phyloP scores from a whole-genome alignment of 1,139 yeast species.

The Arxiozyma bovina region DNA sequence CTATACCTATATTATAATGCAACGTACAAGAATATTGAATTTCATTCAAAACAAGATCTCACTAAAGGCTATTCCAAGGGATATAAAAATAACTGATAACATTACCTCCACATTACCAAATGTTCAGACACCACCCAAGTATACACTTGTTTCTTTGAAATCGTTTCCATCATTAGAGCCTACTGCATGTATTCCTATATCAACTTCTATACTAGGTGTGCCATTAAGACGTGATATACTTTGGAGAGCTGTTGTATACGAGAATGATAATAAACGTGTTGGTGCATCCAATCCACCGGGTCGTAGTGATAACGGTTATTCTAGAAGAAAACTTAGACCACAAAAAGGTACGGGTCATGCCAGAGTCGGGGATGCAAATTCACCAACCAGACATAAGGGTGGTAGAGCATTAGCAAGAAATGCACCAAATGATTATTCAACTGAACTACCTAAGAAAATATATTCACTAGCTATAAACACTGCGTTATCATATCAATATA shows the following conservation, averaged over 20 bases:
- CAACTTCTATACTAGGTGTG: slow-evolving; percentile 53
- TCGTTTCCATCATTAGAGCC: slow-evolving; percentile 90
- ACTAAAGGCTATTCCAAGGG: not conserved
- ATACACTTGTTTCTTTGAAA: slow-evolving; percentile 73
- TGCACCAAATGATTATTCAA: slow-evolving; percentile 86
- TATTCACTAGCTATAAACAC: slow-evolving; percentile 69
- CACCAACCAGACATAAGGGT: slow-evolving; percentile 86
- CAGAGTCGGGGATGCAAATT: slow-evolving; percentile 91
- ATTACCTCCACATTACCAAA: slow-evolving; percentile 14
- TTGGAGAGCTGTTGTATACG: slow-evolving; percentile 91
- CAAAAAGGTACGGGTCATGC: slow-evolving; percentile 96
- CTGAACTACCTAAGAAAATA: slow-evolving; percentile 67
- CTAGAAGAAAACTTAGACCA: slow-evolving; percentile 71
- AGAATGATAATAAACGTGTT: slow-evolving; percentile 81
- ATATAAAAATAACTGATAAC: not conserved
- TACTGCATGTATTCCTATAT: slow-evolving; percentile 62
- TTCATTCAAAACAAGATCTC: not conserved
- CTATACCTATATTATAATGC: not conserved
- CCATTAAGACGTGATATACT: slow-evolving; percentile 84
- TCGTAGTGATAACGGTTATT: slow-evolving; percentile 78
- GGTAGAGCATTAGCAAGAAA: slow-evolving; percentile 83
- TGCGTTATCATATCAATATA: slow-evolving; percentile 75
- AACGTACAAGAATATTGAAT: not conserved
- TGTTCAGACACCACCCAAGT: slow-evolving; percentile 50
- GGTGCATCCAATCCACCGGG: slow-evolving; percentile 83